Evolutionary conservation across 306 rosid species (phyloP).

Genomic region (Adenanthera pavonina): DNA sequence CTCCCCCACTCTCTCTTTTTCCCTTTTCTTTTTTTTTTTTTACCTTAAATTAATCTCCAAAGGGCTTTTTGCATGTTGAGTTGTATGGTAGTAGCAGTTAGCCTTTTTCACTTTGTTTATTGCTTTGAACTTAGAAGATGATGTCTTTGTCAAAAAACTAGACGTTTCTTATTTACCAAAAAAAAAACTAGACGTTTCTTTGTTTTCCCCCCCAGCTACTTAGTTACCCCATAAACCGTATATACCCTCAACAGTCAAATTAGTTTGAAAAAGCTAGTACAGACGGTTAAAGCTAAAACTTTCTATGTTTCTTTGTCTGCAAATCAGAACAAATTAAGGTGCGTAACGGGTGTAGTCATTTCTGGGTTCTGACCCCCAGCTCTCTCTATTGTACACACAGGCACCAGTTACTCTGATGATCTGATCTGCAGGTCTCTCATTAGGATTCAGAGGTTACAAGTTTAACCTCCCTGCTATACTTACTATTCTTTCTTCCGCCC

Average conservation of each 20-base stretch:
- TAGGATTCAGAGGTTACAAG: conserved; percentile 24
- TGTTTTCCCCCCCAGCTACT: too few relatives aligned
- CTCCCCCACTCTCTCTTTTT: neutral
- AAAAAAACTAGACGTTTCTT: too few relatives aligned
- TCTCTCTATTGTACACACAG: conserved; percentile 36
- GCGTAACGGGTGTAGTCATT: conserved; percentile 12
- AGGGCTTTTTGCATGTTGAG: neutral
- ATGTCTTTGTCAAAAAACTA: neutral
- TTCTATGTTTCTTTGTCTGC: conserved; percentile 23
- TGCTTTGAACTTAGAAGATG: neutral
- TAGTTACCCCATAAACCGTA: neutral
- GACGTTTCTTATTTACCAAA: too few relatives aligned
- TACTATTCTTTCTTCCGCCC: conserved; percentile 28
- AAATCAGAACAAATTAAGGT: neutral
- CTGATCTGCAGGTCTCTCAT: conserved; percentile 30
- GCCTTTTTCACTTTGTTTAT: neutral
- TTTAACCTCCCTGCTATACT: conserved; percentile 19
- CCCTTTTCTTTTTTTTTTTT: too few relatives aligned
- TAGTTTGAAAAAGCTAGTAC: conserved; percentile 2
- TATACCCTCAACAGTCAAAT: conserved; percentile 11
- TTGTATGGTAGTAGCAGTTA: too few relatives aligned
- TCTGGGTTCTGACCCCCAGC: conserved; percentile 26
- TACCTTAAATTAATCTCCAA: neutral
- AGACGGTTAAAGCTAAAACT: conserved; percentile 8
- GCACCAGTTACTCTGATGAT: conserved; percentile 32